A percentile compares a stretch with the other conserved stretches of the same genome.
phyloP scores from a whole-genome alignment of 306 rosid genomes.

The Vigna mungo region DNA sequence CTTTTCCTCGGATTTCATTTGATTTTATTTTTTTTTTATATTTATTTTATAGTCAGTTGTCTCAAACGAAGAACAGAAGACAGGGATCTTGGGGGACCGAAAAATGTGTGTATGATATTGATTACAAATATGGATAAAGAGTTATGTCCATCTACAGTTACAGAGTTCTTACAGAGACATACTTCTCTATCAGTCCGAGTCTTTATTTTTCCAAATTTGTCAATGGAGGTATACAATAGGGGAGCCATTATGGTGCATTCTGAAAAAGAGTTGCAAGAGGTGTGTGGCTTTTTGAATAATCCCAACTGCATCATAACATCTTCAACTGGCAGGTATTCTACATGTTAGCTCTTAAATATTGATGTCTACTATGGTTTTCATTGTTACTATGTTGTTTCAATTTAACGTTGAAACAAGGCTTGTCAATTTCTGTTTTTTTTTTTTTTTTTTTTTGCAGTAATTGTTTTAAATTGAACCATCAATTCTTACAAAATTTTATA shows the following conservation, averaged over 20 bases:
- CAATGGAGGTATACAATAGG: constrained; percentile 52
- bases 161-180: constrained; percentile 56
- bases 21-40: background rate
- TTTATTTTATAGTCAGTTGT: constrained; percentile 31
- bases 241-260: constrained; percentile 60
- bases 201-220: constrained; percentile 55
- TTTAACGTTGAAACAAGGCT: constrained; percentile 11
- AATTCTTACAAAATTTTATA: constrained; percentile 11
- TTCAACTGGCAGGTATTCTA: constrained; percentile 69
- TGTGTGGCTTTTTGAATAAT: constrained; percentile 61
- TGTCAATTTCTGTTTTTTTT: background rate
- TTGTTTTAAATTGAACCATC: background rate
- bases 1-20: background rate
- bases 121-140: constrained; percentile 75
- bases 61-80: constrained; percentile 52
- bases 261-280: constrained; percentile 48
- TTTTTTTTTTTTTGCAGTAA: background rate
- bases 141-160: constrained; percentile 51
- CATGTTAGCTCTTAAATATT: constrained; percentile 7
- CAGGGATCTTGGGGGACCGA: constrained; percentile 56
- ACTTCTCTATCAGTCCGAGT: constrained; percentile 59
- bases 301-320: constrained; percentile 68
- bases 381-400: background rate
- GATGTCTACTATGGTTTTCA: constrained; percentile 2
- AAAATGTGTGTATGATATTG: constrained; percentile 54